Evolutionary conservation across 208 protist species (phyloP).

Genomic region (Wallacemonas collosoma): DNA sequence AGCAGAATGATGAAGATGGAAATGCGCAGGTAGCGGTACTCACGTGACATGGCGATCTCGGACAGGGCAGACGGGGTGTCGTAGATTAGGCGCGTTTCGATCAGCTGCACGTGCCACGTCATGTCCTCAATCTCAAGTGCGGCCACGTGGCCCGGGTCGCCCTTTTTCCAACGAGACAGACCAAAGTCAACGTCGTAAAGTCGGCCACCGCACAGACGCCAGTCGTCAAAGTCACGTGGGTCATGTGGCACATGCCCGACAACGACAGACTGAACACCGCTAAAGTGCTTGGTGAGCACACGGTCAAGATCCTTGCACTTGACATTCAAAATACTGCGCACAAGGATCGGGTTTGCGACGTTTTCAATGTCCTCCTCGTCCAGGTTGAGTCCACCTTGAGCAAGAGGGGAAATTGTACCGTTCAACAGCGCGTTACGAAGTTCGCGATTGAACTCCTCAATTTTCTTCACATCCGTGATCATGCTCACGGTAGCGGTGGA

Average conservation of each 20-base stretch:
- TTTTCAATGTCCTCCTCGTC: constrained; percentile 62
- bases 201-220: constrained; percentile 69
- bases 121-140: constrained; percentile 83
- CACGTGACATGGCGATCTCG: constrained; percentile 8
- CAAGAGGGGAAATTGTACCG: constrained; percentile 64
- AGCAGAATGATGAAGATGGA: constrained; percentile 30
- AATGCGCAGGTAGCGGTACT: constrained; percentile 30
- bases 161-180: constrained; percentile 89
- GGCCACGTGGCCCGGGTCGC: constrained; percentile 82
- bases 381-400: constrained; percentile 57
- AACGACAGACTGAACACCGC: constrained; percentile 79
- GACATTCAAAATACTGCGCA: constrained; percentile 81
- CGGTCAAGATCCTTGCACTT: constrained; percentile 72
- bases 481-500: constrained; percentile 70
- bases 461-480: constrained; percentile 70
- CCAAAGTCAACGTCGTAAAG: constrained; percentile 91
- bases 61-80: constrained; percentile 18
- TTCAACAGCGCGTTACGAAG: constrained; percentile 66
- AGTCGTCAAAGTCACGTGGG: constrained; percentile 75
- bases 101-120: constrained; percentile 72
- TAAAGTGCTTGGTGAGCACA: constrained; percentile 76
- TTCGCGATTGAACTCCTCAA: constrained; percentile 81
- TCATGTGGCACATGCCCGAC: constrained; percentile 90
- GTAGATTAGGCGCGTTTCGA: constrained; percentile 59
- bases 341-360: constrained; percentile 85